Evolutionary conservation across 148 eudicot genomes (phyloP).

Genomic region (Selenicereus undatus): DNA sequence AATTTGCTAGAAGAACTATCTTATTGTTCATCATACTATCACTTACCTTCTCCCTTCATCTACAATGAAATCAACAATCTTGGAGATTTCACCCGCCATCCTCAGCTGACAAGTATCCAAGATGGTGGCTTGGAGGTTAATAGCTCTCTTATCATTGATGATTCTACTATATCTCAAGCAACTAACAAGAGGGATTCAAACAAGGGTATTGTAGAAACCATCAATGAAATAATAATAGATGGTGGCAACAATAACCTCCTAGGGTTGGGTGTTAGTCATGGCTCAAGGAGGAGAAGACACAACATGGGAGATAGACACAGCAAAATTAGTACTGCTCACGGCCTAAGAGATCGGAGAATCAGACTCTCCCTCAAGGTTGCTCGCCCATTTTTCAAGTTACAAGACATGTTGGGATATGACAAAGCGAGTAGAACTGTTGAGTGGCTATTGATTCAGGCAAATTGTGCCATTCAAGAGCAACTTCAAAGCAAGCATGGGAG

Average conservation of each 20-base stretch:
- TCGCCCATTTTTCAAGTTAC: constrained; percentile 19
- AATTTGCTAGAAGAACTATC: constrained; percentile 5
- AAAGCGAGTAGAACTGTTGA: constrained; percentile 25
- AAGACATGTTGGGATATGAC: constrained; percentile 30
- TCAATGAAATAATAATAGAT: constrained; percentile 5
- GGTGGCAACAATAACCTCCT: background rate
- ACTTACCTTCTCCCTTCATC: constrained; percentile 11
- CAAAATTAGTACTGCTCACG: constrained; percentile 27
- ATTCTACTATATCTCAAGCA: constrained; percentile 1
- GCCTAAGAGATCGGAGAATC: constrained; percentile 27
- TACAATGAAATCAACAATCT: constrained; percentile 16
- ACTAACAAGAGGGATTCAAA: constrained; percentile 14
- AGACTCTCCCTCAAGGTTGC: constrained; percentile 27
- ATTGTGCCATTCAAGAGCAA: constrained; percentile 21
- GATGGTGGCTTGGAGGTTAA: constrained; percentile 1
- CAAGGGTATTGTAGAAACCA: constrained; percentile 10
- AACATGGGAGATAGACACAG: constrained; percentile 27
- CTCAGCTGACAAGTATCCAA: background rate
- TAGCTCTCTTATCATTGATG: background rate
- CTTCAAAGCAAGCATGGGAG: constrained; percentile 23
- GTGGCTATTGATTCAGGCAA: constrained; percentile 23
- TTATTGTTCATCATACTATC: background rate
- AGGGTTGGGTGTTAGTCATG: background rate
- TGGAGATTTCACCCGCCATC: background rate
- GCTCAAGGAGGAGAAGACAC: constrained; percentile 11